Conservation (phyloP, 768 basidiomycete genomes). For the Tricholoma furcatifolium region DNA sequence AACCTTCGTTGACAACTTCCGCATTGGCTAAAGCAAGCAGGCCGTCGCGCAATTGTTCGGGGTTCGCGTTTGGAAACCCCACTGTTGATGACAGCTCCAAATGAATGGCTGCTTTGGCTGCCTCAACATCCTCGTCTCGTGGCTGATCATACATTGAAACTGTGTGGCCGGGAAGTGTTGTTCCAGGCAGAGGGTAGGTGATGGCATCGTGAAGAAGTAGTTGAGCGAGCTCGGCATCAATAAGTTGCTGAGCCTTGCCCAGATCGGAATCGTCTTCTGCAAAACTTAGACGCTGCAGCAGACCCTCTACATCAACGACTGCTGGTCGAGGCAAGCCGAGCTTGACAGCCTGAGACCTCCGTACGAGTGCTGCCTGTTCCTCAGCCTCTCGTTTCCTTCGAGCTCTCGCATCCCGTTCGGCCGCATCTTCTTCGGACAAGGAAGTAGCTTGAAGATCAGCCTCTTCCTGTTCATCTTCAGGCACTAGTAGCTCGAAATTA, state of each 20-base stretch:
- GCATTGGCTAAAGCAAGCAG: conserved; percentile 61
- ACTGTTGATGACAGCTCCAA: conserved; percentile 75
- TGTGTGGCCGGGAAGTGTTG: conserved; percentile 69
- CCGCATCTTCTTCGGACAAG: conserved; percentile 81
- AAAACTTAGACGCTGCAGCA: conserved; percentile 59
- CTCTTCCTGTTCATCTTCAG: conserved; percentile 82
- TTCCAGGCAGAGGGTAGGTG: conserved; percentile 85
- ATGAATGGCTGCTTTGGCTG: conserved; percentile 72
- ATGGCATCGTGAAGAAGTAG: conserved; percentile 89
- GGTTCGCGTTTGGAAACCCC: conserved; percentile 82
- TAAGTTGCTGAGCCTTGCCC: conserved; percentile 53
- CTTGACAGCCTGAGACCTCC: conserved; percentile 81
- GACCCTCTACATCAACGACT: conserved; percentile 67
- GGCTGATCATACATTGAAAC: conserved; percentile 71
- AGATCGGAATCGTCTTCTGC: conserved; percentile 43
- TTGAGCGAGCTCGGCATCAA: conserved; percentile 75
- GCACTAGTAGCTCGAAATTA: conserved; percentile 92
- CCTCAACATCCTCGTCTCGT: conserved; percentile 69
- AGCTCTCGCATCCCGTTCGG: conserved; percentile 82
- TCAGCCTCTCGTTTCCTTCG: conserved; percentile 70
- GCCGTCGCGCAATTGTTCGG: conserved; percentile 77
- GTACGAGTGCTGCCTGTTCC: conserved; percentile 74
- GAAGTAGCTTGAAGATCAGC: conserved; percentile 34
- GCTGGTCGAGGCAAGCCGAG: conserved; percentile 82
- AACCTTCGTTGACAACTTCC: conserved; percentile 56